Evolutionary conservation across 495 filamentous ascomycete species (phyloP), one percentile per base, ranked within the genome.

Genomic region (Xylaria sp.): DNA sequence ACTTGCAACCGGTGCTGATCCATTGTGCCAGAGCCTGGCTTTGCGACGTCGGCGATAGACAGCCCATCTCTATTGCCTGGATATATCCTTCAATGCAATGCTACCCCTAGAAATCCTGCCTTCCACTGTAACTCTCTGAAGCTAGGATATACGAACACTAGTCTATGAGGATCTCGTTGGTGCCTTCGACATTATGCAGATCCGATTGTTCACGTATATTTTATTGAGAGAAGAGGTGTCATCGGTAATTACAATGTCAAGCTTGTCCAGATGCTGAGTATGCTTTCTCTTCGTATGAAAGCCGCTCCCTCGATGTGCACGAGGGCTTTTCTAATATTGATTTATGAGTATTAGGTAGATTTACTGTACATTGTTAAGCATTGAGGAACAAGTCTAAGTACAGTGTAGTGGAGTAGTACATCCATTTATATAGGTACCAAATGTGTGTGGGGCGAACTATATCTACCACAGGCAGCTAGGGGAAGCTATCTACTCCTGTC

Each of bases 141-240:
- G 35, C 5, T 71, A 62, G 62, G 61, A 71, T 26, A 53, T 71
- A 29, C 64, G 41, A 24, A 44, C 43, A 1, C 21, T 17, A 4
- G 63, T 71, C 11, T 62, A 37, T n/a, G 70, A 71, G 17, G 70
- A 71, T 9, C 70, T 67, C 44, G 40, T 67, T 9, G 46, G 35
- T 19, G 24, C 17, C 14, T 71, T 67, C 48, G 70, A 71, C 48
- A 67, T 71, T 26, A 26, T 71, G 15, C 24, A 71, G 24, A 26
- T 71, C 5, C 70, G 70, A 33, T 61, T 71, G 53, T 67, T 71
- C 24, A 29, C 35, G 31, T 71, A 48, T 46, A 62, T 71, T 1
- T 33, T 71, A 15, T 35, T 52, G 52, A 52, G 41, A 19, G 63
- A 71, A 9, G 70, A 71, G 43, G 63, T 71, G 12, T 53, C 53